Evolutionary conservation across 2,329 filamentous ascomycete genomes (phyloP).

Genomic region (Beauveria australis): DNA sequence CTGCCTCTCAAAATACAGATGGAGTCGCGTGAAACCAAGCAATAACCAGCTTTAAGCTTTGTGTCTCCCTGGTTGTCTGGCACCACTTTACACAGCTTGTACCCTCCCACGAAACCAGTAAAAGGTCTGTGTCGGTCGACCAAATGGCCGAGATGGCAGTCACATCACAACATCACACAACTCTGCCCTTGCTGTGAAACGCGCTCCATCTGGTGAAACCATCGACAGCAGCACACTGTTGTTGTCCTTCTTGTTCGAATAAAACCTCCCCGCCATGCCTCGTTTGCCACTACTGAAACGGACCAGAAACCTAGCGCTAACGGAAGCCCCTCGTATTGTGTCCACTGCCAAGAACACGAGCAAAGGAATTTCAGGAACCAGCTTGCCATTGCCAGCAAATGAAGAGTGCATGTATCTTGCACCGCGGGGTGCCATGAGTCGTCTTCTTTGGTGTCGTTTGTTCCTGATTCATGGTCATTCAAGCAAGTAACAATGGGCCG

Average conservation of each 20-base stretch:
- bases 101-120: background rate
- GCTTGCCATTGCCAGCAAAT: too few species aligned
- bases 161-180: background rate
- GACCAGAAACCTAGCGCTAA: slow-evolving; percentile 2
- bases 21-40: background rate
- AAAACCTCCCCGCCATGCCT: too few species aligned
- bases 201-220: background rate
- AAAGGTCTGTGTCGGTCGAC: background rate
- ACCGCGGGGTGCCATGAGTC: too few species aligned
- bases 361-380: background rate
- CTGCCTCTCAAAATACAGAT: too few species aligned
- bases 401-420: too few species aligned
- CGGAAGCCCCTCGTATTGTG: background rate
- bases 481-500: background rate
- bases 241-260: background rate
- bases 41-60: background rate
- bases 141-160: background rate
- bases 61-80: background rate
- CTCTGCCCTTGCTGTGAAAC: background rate
- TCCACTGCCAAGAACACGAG: background rate
- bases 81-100: background rate
- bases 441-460: too few species aligned
- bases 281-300: slow-evolving; percentile 3
- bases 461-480: too few species aligned
- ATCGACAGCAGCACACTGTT: background rate